Evolutionary conservation across 1,284 basidiomycete species (phyloP).

Genomic region (Athelia sp.): DNA sequence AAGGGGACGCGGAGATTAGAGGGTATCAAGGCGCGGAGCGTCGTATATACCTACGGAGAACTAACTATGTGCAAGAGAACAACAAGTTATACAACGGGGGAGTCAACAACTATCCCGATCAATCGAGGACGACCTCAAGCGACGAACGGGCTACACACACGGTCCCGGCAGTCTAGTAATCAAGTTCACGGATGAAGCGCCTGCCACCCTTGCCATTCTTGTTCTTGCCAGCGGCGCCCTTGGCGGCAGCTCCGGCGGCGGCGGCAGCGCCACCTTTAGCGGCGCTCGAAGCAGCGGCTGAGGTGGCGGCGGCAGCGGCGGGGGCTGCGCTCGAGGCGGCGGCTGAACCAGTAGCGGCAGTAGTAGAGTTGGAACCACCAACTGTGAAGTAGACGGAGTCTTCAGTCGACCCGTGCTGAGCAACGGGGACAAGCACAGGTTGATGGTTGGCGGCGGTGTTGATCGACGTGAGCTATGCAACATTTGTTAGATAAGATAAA

Average conservation of each 20-base stretch:
- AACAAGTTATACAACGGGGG: neutral
- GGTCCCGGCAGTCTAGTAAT: neutral
- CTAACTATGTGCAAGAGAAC: too few relatives aligned
- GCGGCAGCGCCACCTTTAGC: constrained; percentile 7
- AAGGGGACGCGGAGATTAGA: neutral
- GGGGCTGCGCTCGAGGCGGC: constrained; percentile 13
- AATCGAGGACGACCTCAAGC: neutral
- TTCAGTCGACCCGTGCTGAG: constrained; percentile 54
- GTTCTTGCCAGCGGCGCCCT: constrained; percentile 5
- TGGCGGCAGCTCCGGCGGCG: constrained; percentile 8
- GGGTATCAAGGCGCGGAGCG: too few relatives aligned
- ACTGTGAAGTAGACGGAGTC: constrained; percentile 52
- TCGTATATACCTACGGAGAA: too few relatives aligned
- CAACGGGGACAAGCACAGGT: constrained; percentile 57
- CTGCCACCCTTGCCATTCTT: constrained; percentile 11
- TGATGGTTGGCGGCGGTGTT: constrained; percentile 62
- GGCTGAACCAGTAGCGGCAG: constrained; percentile 7
- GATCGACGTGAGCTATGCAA: constrained; percentile 23
- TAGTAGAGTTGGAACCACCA: constrained; percentile 1
- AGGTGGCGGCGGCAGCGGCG: constrained; percentile 11
- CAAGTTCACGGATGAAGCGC: constrained; percentile 4
- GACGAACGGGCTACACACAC: neutral
- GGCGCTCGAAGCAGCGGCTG: constrained; percentile 10
- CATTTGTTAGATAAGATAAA: neutral
- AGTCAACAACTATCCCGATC: neutral